These are phyloP conservation scores for Cylindrodendrum hubeiense DNA, from an alignment of 2,329 filamentous ascomycete species.

Conservation along the genomic window DNA sequence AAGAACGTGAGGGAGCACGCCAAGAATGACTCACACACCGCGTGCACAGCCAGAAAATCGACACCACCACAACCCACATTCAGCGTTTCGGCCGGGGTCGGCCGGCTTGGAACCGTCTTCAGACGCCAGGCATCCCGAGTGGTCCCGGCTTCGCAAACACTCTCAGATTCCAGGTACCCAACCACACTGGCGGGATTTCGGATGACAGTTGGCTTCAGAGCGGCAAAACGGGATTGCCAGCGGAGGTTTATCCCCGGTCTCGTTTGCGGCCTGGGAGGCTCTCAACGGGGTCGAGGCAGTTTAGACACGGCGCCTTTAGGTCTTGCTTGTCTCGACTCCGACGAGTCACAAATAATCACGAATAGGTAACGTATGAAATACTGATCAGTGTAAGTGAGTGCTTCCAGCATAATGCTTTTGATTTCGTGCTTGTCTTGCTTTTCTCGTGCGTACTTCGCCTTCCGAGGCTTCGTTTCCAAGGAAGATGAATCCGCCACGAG, in stretches of 20 bases:
- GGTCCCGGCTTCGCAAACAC: neutral
- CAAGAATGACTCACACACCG: slow-evolving; percentile 46
- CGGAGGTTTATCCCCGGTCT: neutral
- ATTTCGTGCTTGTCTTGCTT: slow-evolving; percentile 49
- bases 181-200: neutral
- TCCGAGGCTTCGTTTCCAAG: slow-evolving; percentile 42
- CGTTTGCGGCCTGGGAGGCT: slow-evolving; percentile 9
- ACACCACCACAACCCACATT: slow-evolving; percentile 24
- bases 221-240: neutral
- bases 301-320: neutral
- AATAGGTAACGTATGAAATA: neutral
- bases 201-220: neutral
- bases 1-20: slow-evolving; percentile 25
- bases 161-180: neutral
- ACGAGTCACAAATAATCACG: slow-evolving; percentile 15
- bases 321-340: slow-evolving; percentile 1
- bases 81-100: slow-evolving; percentile 27
- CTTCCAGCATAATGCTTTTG: slow-evolving; percentile 47
- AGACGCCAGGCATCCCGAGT: slow-evolving; percentile 9
- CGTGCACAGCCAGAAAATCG: slow-evolving; percentile 35
- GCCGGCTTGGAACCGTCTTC: neutral
- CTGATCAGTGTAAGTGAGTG: slow-evolving; percentile 23
- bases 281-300: neutral
- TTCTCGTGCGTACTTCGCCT: slow-evolving; percentile 40
- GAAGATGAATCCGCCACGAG: slow-evolving; percentile 41